Conservation (phyloP, 1,284 basidiomycete genomes). For the Phellopilus nigrolimitatus region DNA sequence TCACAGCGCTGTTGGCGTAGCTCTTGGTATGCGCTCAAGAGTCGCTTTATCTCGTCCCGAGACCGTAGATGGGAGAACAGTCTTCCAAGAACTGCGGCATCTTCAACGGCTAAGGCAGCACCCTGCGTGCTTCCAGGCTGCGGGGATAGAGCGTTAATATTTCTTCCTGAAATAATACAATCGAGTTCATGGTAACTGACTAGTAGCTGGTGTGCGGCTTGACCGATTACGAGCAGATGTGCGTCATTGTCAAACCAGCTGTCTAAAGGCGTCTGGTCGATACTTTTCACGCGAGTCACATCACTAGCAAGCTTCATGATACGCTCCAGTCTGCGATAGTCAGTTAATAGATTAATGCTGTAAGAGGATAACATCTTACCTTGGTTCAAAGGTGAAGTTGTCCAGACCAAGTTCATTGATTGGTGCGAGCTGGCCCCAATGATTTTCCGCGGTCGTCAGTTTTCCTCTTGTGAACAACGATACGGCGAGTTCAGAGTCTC, state of each 20-base stretch:
- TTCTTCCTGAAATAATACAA: background rate
- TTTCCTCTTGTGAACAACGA: background rate
- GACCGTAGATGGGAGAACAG: conserved; percentile 49
- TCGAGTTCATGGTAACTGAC: conserved; percentile 24
- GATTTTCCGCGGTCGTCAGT: background rate
- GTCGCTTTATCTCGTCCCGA: conserved; percentile 43
- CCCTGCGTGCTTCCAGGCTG: conserved; percentile 10
- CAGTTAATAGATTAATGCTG: background rate
- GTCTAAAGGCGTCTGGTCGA: background rate
- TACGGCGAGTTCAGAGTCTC: background rate
- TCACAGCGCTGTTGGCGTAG: conserved; percentile 38
- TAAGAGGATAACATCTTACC: background rate
- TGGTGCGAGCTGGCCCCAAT: background rate
- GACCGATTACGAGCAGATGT: conserved; percentile 41
- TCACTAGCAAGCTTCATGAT: background rate
- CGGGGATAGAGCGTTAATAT: background rate
- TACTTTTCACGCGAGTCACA: background rate
- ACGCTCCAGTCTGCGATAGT: conserved; percentile 3
- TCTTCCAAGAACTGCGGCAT: conserved; percentile 50
- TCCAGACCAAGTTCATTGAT: background rate
- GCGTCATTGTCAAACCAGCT: conserved; percentile 49
- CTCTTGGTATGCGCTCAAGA: conserved; percentile 50
- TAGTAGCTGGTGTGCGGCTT: conserved; percentile 43
- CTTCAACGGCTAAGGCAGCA: conserved; percentile 38
- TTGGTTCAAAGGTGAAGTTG: conserved; percentile 2